A percentile compares a stretch with the other conserved stretches of the same genome.
These are phyloP conservation scores for Tetracladium setigerum DNA, from an alignment of 495 filamentous ascomycete genomes.

Conservation along the genomic window DNA sequence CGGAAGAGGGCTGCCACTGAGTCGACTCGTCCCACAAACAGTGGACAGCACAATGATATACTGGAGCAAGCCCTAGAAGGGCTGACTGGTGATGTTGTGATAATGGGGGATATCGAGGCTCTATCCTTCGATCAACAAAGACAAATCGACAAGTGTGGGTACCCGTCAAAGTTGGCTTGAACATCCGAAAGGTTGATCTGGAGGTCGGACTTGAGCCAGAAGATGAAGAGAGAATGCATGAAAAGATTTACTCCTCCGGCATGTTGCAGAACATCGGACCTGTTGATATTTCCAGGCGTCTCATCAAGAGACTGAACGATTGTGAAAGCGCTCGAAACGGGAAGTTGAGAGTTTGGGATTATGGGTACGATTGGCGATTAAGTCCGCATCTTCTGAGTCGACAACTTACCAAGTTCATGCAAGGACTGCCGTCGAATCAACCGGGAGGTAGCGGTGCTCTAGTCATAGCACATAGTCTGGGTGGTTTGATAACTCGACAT, in stretches of 20 bases:
- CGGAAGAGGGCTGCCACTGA: no score
- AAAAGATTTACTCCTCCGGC: conserved; percentile 71
- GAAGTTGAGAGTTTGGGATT: conserved; percentile 74
- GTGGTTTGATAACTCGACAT: conserved; percentile 83
- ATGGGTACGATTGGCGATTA: conserved; percentile 93
- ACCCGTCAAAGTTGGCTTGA: conserved; percentile 88
- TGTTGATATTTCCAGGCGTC: conserved; percentile 75
- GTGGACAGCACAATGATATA: conserved; percentile 18
- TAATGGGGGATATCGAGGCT: conserved; percentile 92
- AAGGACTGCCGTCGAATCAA: conserved; percentile 67
- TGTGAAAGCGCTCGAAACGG: conserved; percentile 64
- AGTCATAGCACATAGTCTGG: conserved; percentile 85
- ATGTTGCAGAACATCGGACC: conserved; percentile 89
- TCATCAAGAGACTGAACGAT: conserved; percentile 71
- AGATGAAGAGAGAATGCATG: conserved; percentile 80
- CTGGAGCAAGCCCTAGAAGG: conserved; percentile 60
- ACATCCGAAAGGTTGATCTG: conserved; percentile 84
- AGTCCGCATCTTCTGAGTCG: conserved; percentile 71
- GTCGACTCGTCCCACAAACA: neutral
- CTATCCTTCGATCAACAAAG: conserved; percentile 76
- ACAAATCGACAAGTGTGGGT: conserved; percentile 85
- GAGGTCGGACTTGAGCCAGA: conserved; percentile 78
- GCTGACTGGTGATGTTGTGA: conserved; percentile 76
- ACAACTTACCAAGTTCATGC: conserved; percentile 62
- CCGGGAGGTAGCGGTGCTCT: conserved; percentile 58